Conservation (phyloP, 2,329 filamentous ascomycete genomes). For the Colletotrichum zoysiae region DNA sequence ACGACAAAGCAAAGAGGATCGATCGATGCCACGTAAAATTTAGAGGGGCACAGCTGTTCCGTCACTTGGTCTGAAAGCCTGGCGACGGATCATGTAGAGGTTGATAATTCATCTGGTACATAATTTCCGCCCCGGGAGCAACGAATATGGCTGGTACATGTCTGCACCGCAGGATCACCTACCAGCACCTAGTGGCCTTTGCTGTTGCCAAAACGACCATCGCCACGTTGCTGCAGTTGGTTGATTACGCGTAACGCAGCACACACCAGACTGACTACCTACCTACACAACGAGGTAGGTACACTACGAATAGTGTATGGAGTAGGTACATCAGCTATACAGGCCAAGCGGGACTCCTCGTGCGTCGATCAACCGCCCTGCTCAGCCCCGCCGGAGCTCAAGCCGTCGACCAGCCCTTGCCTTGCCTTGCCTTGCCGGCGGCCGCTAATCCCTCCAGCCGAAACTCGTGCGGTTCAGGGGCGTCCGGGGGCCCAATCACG, state of each 20-base stretch:
- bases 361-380: constrained; percentile 1
- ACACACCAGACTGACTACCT: too few relatives aligned
- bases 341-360: not conserved
- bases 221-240: not conserved
- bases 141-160: not conserved
- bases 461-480: not conserved
- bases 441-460: not conserved
- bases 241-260: not conserved
- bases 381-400: not conserved
- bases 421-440: not conserved
- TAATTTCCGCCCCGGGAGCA: not conserved
- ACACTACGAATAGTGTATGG: too few relatives aligned
- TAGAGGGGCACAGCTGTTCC: not conserved
- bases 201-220: not conserved
- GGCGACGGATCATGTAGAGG: not conserved
- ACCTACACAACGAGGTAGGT: too few relatives aligned
- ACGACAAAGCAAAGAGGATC: not conserved
- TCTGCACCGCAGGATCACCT: not conserved
- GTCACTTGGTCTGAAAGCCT: not conserved
- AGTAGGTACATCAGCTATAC: not conserved
- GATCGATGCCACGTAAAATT: not conserved
- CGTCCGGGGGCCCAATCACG: constrained; percentile 13
- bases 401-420: not conserved
- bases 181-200: not conserved
- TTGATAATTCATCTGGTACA: not conserved